Evolutionary conservation across 345 rosid genomes (phyloP), one percentile per base, ranked within the genome.

Genomic region (Sisymbrium altissimum): DNA sequence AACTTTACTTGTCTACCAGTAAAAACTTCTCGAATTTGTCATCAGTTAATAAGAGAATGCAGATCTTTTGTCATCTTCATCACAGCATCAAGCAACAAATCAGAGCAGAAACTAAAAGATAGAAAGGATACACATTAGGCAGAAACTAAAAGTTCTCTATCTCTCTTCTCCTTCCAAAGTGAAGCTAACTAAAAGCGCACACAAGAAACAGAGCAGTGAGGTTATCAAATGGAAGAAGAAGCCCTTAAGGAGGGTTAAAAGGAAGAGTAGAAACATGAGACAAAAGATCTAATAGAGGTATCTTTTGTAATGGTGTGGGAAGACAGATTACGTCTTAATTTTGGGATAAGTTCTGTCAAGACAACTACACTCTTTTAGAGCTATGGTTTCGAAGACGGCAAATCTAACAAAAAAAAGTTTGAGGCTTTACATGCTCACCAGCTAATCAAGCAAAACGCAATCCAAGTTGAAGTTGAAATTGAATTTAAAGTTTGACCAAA

Each of bases 381-480:
- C 62, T 50, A 15, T 23, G 40, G 17, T 52, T 62, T 6, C 10
- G 62, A 60, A 62, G 44, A 52, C 29, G 15, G 12, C 45, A 27
- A 70, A 45, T 57, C 35, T 25, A 54, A 50, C 0, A 0, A 12
- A 61, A 23, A n/a, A 49, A 29, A 53, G 14, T 2, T 14, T 13
- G 19, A 70, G 29, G 6, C 27, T 76, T 59, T 35, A 68, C 8
- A 29, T 9, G 35, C 39, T 43, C 17, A 19, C 6, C 14, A 27
- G 67, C 40, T 45, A 45, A 61, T 38, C 14, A 68, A 52, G 55
- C 55, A 40, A 53, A 15, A 50, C 12, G 38, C 39, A 69, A 61
- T n/a, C n/a, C n/a, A n/a, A n/a, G n/a, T 17, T 23, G 50, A 54
- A 9, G n/a, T 14, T 70, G 50, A 38, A 29, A 10, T 5, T 5